These are phyloP conservation scores for Xylaria castorea DNA, from an alignment of 495 filamentous ascomycete species.

Conservation along the genomic window DNA sequence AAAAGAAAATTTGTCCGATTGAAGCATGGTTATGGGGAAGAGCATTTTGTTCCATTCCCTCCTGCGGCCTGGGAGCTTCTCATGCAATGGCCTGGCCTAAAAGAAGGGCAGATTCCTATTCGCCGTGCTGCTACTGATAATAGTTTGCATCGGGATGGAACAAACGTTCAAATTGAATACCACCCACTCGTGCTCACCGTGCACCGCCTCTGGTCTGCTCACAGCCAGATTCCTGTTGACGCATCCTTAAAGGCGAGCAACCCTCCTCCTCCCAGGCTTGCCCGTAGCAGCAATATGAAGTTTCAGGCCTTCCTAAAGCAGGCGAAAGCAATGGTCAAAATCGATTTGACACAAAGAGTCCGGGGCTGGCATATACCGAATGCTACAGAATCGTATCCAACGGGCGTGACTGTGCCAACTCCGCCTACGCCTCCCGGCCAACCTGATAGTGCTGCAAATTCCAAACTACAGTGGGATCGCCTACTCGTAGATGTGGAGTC, in stretches of 20 bases:
- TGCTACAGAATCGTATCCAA: conserved; percentile 26
- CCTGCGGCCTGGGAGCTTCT: conserved; percentile 81
- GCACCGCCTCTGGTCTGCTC: conserved; percentile 72
- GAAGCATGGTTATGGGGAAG: conserved; percentile 69
- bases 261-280: conserved; percentile 62
- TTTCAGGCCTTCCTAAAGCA: conserved; percentile 77
- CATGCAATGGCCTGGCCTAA: conserved; percentile 80
- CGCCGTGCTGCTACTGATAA: conserved; percentile 75
- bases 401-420: conserved; percentile 23
- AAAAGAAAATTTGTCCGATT: conserved; percentile 73
- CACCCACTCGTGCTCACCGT: conserved; percentile 88
- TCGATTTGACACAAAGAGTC: conserved; percentile 74
- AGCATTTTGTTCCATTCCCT: conserved; percentile 81
- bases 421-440: conserved; percentile 37
- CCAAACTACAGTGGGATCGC: conserved; percentile 64
- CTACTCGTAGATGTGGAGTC: conserved; percentile 74
- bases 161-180: conserved; percentile 81
- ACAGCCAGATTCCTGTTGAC: conserved; percentile 59
- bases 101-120: conserved; percentile 72
- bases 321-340: conserved; percentile 67
- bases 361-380: conserved; percentile 76
- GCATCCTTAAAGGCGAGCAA: conserved; percentile 64
- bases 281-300: conserved; percentile 70
- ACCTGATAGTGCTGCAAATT: conserved; percentile 31
- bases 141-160: conserved; percentile 60